These are phyloP conservation scores for Elongisporangium prolatum DNA, from an alignment of 352 stramenopile species.

Conservation along the genomic window DNA sequence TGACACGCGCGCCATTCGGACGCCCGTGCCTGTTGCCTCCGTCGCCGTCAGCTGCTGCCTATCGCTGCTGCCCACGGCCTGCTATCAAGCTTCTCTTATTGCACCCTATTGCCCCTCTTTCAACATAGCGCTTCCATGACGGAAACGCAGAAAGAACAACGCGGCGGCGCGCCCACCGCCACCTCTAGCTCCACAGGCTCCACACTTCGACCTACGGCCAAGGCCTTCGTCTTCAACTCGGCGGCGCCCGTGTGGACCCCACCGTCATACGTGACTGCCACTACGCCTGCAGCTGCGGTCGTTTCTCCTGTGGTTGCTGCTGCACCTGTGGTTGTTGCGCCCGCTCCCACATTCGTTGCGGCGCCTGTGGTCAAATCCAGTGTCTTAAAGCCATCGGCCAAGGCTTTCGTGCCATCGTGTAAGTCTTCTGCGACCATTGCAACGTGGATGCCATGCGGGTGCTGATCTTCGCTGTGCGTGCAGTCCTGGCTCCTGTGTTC, in stretches of 20 bases:
- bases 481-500: slow-evolving; percentile 32
- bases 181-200: slow-evolving; percentile 9
- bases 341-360: slow-evolving; percentile 6
- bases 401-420: slow-evolving; percentile 58
- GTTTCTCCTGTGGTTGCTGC: slow-evolving; percentile 2
- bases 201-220: slow-evolving; percentile 57
- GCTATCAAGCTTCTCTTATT: not conserved
- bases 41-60: not conserved
- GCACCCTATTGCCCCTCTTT: not conserved
- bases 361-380: slow-evolving; percentile 19
- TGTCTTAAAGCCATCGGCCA: slow-evolving; percentile 48
- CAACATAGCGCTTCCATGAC: not conserved
- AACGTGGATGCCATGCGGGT: slow-evolving; percentile 1
- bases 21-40: not conserved
- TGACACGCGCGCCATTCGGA: not conserved
- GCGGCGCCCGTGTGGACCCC: slow-evolving; percentile 48
- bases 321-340: slow-evolving; percentile 1
- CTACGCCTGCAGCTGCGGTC: slow-evolving; percentile 1
- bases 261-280: not conserved
- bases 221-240: slow-evolving; percentile 67
- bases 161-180: not conserved
- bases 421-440: slow-evolving; percentile 4
- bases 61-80: not conserved
- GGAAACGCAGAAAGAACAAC: not conserved
- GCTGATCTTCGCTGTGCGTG: slow-evolving; percentile 3